These are phyloP conservation scores for Chlamydomonas applanata DNA, from an alignment of 139 green algal genomes.

Conservation along the genomic window DNA sequence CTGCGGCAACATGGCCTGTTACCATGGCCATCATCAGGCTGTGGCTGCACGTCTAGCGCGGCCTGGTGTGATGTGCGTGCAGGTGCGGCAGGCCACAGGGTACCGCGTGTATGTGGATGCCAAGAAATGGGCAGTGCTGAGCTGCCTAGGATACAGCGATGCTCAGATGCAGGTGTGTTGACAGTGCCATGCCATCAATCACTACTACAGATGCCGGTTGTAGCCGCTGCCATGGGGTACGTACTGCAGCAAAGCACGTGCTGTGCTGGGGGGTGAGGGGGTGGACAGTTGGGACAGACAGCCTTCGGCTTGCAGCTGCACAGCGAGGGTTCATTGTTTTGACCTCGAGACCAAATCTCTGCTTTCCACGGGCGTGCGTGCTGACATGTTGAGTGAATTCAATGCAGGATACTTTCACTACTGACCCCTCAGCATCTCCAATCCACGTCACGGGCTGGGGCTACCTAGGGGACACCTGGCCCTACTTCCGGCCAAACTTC, in stretches of 20 bases:
- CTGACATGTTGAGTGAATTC: background rate
- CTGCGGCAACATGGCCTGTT: too few relatives aligned
- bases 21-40: too few relatives aligned
- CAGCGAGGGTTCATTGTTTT: conserved; percentile 8
- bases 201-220: too few relatives aligned
- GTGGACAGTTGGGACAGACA: too few relatives aligned
- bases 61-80: background rate
- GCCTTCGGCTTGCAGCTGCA: conserved; percentile 26
- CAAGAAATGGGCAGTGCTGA: conserved; percentile 63
- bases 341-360: too few relatives aligned
- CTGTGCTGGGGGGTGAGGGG: too few relatives aligned
- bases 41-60: too few relatives aligned
- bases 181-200: too few relatives aligned
- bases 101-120: conserved; percentile 52
- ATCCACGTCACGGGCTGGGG: conserved; percentile 51
- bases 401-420: conserved; percentile 52
- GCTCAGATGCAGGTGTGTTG: too few relatives aligned
- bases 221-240: too few relatives aligned
- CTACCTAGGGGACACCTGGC: conserved; percentile 70
- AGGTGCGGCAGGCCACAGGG: conserved; percentile 47
- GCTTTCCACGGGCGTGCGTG: background rate
- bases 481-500: conserved; percentile 93
- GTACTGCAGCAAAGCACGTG: too few relatives aligned
- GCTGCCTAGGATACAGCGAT: conserved; percentile 20
- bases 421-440: conserved; percentile 26